These are phyloP conservation scores for Arthrinium puccinioides DNA, from an alignment of 2,329 filamentous ascomycete genomes.

Conservation along the genomic window DNA sequence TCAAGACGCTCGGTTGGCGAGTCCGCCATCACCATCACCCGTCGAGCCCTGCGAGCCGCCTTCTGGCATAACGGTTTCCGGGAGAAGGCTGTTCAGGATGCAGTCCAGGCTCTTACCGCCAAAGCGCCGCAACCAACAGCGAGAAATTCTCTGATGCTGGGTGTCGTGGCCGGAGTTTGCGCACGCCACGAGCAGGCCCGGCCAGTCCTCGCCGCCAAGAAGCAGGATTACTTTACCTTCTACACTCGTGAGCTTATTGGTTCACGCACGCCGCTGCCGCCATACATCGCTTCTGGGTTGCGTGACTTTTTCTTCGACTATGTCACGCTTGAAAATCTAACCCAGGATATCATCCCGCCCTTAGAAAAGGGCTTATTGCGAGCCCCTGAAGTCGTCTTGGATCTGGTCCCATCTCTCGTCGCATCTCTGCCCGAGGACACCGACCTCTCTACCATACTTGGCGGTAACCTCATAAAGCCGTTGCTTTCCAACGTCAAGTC, in stretches of 20 bases:
- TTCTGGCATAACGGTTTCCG: slow-evolving; percentile 53
- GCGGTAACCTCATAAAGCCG: slow-evolving; percentile 71
- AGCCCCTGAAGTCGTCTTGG: slow-evolving; percentile 82
- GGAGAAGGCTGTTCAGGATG: slow-evolving; percentile 53
- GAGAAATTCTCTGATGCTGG: slow-evolving; percentile 71
- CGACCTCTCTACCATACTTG: slow-evolving; percentile 71
- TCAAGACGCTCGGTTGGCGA: slow-evolving; percentile 59
- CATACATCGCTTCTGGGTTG: slow-evolving; percentile 66
- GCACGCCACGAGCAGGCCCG: slow-evolving; percentile 61
- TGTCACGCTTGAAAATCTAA: slow-evolving; percentile 64
- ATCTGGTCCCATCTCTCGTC: slow-evolving; percentile 69
- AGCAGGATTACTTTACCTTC: slow-evolving; percentile 70
- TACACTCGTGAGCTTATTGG: slow-evolving; percentile 80
- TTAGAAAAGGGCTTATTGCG: slow-evolving; percentile 85
- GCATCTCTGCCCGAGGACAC: slow-evolving; percentile 59
- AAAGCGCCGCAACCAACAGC: slow-evolving; percentile 59
- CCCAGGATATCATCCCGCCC: slow-evolving; percentile 67
- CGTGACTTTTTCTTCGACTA: slow-evolving; percentile 78
- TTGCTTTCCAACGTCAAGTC: slow-evolving; percentile 89
- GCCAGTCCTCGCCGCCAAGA: slow-evolving; percentile 55
- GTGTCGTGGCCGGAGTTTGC: slow-evolving; percentile 81
- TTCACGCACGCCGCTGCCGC: slow-evolving; percentile 64
- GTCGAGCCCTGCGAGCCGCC: slow-evolving; percentile 71
- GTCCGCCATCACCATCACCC: slow-evolving; percentile 69
- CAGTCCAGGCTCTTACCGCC: slow-evolving; percentile 59